A percentile compares a stretch with the other conserved stretches of the same genome.
Conservation (phyloP, 1,139 yeast genomes). For the Taphrina flavorubra region DNA sequence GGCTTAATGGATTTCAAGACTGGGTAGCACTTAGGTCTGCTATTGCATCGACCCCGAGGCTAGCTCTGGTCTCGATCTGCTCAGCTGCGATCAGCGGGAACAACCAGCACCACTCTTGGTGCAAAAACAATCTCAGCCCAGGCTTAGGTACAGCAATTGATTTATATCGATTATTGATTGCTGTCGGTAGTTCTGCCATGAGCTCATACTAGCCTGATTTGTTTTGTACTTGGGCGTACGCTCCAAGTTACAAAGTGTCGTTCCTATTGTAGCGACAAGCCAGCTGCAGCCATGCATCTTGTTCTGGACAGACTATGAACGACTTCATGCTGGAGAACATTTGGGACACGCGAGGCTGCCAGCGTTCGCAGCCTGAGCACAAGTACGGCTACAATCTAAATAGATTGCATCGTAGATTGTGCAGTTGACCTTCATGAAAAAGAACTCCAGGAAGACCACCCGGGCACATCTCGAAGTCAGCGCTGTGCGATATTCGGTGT, state of each 20-base stretch:
- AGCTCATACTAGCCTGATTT: neutral
- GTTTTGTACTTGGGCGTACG: too few relatives aligned
- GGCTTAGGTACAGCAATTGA: neutral
- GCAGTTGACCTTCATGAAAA: neutral
- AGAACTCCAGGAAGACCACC: neutral
- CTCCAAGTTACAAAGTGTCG: too few relatives aligned
- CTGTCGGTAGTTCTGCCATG: neutral
- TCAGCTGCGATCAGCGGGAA: neutral
- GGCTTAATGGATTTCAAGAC: too few relatives aligned
- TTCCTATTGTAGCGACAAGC: too few relatives aligned
- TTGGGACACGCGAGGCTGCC: too few relatives aligned
- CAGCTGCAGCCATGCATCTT: too few relatives aligned
- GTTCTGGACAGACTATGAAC: too few relatives aligned
- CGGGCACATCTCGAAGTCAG: too few relatives aligned
- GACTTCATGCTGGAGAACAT: too few relatives aligned
- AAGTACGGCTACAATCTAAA: neutral
- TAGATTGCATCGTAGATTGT: neutral
- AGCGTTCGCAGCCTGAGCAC: too few relatives aligned
- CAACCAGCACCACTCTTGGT: too few relatives aligned
- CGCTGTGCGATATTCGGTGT: too few relatives aligned
- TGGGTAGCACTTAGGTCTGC: neutral
- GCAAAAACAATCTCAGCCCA: neutral
- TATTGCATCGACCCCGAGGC: neutral
- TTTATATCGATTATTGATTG: constrained; percentile 1
- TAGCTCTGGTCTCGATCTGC: neutral